Evolutionary conservation across 2,329 filamentous ascomycete species (phyloP).

Genomic region (Fusarium dimerum): DNA sequence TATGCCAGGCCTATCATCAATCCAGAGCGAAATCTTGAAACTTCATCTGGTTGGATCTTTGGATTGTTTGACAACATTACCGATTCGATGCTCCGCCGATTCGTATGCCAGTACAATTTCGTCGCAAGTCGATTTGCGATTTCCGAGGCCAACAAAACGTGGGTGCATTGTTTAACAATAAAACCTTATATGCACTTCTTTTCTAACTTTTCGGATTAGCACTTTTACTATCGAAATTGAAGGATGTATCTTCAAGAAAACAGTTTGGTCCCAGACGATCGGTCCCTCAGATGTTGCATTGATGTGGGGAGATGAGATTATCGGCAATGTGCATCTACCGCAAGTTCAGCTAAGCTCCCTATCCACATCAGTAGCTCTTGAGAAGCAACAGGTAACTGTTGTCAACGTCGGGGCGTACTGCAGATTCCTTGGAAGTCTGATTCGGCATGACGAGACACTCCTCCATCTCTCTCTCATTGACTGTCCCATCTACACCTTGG

Average conservation of each 20-base stretch:
- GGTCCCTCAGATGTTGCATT: neutral
- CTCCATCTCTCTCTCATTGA: neutral
- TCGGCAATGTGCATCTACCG: constrained; percentile 25
- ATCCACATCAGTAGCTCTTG: constrained; percentile 5
- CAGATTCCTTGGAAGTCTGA: neutral
- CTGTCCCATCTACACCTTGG: neutral
- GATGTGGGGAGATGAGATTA: neutral
- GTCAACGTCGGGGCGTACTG: neutral
- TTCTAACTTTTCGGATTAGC: constrained; percentile 13
- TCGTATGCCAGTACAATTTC: constrained; percentile 30
- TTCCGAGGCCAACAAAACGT: constrained; percentile 33
- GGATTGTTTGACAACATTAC: constrained; percentile 14
- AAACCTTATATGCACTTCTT: neutral
- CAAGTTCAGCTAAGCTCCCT: constrained; percentile 28
- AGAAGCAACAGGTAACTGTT: neutral
- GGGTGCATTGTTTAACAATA: constrained; percentile 3
- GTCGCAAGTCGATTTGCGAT: constrained; percentile 34
- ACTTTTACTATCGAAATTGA: constrained; percentile 33
- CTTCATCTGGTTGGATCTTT: constrained; percentile 5
- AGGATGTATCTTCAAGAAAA: constrained; percentile 2
- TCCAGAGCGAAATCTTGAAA: neutral
- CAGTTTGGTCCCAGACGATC: neutral
- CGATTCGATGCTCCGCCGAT: constrained; percentile 30
- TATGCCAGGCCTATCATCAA: constrained; percentile 24
- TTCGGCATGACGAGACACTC: neutral